phyloP scores from a whole-genome alignment of 495 filamentous ascomycete genomes.

The Penicillium paxilli region DNA sequence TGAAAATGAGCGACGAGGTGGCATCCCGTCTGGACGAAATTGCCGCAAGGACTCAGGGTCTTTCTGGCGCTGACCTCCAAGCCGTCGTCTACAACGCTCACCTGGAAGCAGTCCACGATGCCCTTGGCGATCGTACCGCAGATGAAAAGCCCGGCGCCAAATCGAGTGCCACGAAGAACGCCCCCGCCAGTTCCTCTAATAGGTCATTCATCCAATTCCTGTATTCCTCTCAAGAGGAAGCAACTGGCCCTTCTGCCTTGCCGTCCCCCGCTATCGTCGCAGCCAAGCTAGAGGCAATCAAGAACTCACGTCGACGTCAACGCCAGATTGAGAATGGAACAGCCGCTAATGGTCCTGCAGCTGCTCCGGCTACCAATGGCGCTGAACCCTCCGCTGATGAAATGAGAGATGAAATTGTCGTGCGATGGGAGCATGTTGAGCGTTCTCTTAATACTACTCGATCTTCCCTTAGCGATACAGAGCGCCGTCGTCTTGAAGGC shows the following conservation, averaged over 20 bases:
- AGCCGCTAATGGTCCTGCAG: constrained; percentile 10
- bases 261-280: constrained; percentile 69
- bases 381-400: constrained; percentile 26
- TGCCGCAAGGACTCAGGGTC: constrained; percentile 80
- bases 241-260: constrained; percentile 44
- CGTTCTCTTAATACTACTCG: constrained; percentile 75
- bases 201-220: constrained; percentile 76
- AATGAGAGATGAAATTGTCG: constrained; percentile 68
- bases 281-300: constrained; percentile 72
- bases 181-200: constrained; percentile 35
- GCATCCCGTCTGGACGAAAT: constrained; percentile 58
- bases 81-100: constrained; percentile 96
- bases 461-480: constrained; percentile 75
- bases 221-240: constrained; percentile 63
- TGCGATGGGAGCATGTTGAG: constrained; percentile 83
- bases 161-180: constrained; percentile 25
- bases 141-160: constrained; percentile 37
- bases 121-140: constrained; percentile 66
- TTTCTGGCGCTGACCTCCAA: constrained; percentile 91
- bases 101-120: constrained; percentile 92
- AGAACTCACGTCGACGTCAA: constrained; percentile 62
- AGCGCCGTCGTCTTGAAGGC: constrained; percentile 67
- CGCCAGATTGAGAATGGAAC: constrained; percentile 51
- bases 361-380: constrained; percentile 29
- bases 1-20: constrained; percentile 66